phyloP scores from a whole-genome alignment of 2,329 filamentous ascomycete genomes.

The Microcyclospora pomicola region DNA sequence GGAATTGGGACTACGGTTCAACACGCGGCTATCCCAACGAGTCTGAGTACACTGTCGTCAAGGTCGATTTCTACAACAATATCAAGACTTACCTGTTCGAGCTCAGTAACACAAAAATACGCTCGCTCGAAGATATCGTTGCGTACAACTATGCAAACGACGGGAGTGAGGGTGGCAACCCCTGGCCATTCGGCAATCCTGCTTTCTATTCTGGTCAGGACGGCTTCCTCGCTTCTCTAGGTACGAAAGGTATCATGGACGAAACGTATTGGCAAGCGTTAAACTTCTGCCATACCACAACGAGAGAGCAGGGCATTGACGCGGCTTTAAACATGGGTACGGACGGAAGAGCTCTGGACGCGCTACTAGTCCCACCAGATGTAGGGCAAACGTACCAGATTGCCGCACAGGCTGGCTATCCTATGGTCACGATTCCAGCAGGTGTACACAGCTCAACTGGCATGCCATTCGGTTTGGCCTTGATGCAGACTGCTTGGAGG shows the following conservation, averaged over 20 bases:
- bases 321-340: constrained; percentile 35
- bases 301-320: constrained; percentile 55
- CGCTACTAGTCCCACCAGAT: constrained; percentile 53
- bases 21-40: constrained; percentile 53
- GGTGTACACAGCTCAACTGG: constrained; percentile 36
- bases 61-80: constrained; percentile 57
- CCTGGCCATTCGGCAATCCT: constrained; percentile 37
- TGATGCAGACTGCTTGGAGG: constrained; percentile 23
- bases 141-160: constrained; percentile 46
- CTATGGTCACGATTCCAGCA: constrained; percentile 54
- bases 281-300: constrained; percentile 42
- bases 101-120: constrained; percentile 46
- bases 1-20: constrained; percentile 59
- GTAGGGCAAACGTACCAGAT: constrained; percentile 55
- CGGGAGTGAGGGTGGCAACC: constrained; percentile 52
- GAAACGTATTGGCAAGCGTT: constrained; percentile 56
- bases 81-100: constrained; percentile 50
- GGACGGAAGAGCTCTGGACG: constrained; percentile 38
- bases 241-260: constrained; percentile 46
- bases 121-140: constrained; percentile 51
- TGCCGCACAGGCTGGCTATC: constrained; percentile 63
- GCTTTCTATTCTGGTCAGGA: constrained; percentile 61
- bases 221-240: constrained; percentile 49
- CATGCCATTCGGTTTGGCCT: constrained; percentile 32
- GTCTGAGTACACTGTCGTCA: constrained; percentile 60